These are phyloP conservation scores for Solanum dulcamara DNA, from an alignment of 257 asterid genomes.

Conservation along the genomic window DNA sequence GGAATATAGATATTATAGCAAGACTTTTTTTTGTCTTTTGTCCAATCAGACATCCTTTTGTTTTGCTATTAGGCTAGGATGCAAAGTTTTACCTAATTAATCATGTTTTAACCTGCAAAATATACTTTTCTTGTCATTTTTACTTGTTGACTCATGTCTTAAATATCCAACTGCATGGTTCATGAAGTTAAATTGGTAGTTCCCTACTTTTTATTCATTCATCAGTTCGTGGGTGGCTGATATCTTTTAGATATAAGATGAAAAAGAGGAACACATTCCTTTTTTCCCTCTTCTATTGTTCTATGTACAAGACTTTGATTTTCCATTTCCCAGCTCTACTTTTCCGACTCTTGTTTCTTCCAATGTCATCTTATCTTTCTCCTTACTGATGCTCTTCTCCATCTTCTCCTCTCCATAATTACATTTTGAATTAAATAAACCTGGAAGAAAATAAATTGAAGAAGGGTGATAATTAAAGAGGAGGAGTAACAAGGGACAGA, in stretches of 20 bases:
- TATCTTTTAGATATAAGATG: not conserved
- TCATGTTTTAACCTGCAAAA: not conserved
- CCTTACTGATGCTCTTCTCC: not conserved
- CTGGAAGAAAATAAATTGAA: not conserved
- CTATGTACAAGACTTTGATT: not conserved
- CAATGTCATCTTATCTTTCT: not conserved
- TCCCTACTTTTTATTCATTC: not conserved
- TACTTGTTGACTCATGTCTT: not conserved
- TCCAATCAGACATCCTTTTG: not conserved
- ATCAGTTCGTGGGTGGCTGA: not conserved
- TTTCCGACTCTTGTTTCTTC: not conserved
- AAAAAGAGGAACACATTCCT: not conserved
- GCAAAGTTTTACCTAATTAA: not conserved
- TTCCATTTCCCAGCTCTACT: not conserved
- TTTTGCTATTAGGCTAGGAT: not conserved
- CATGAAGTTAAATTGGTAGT: not conserved
- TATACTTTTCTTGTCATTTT: not conserved
- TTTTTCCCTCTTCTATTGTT: not conserved
- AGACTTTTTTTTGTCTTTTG: not conserved
- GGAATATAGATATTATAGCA: not conserved
- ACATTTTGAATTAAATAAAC: not conserved
- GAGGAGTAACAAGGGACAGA: not conserved
- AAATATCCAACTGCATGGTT: not conserved
- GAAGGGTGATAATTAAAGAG: not conserved
- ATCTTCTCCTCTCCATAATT: not conserved